Evolutionary conservation across 306 rosid species (phyloP).

Genomic region (Trifolium fragiferum): DNA sequence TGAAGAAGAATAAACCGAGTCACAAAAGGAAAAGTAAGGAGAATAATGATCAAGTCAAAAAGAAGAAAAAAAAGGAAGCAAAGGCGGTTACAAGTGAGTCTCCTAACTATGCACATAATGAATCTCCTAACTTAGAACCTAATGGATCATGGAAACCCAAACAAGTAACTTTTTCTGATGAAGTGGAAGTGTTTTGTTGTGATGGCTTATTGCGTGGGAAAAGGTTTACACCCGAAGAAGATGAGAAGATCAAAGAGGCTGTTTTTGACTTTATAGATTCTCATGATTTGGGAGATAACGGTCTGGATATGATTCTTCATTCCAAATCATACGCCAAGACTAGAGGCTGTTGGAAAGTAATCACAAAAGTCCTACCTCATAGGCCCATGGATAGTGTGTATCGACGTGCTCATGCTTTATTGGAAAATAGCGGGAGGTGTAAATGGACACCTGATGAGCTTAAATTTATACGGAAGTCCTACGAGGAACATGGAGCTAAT

Average conservation of each 20-base stretch:
- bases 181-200: slow-evolving; percentile 50
- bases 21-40: slow-evolving; percentile 6
- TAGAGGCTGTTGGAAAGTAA: slow-evolving; percentile 72
- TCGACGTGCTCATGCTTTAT: slow-evolving; percentile 65
- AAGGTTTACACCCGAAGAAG: slow-evolving; percentile 68
- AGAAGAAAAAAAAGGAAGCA: slow-evolving; percentile 10
- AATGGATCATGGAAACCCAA: slow-evolving; percentile 44
- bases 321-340: slow-evolving; percentile 38
- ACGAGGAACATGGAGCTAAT: slow-evolving; percentile 60
- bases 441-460: slow-evolving; percentile 68
- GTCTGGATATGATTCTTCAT: slow-evolving; percentile 61
- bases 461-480: slow-evolving; percentile 44
- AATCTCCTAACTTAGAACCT: background rate
- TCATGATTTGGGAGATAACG: slow-evolving; percentile 66
- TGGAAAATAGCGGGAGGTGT: slow-evolving; percentile 44
- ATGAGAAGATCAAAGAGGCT: slow-evolving; percentile 57
- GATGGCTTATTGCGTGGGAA: slow-evolving; percentile 9
- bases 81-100: background rate
- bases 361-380: slow-evolving; percentile 56
- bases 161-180: slow-evolving; percentile 64
- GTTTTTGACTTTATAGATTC: slow-evolving; percentile 56
- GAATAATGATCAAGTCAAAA: slow-evolving; percentile 27
- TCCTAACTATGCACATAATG: slow-evolving; percentile 9
- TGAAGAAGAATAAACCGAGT: background rate
- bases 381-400: slow-evolving; percentile 51